These are phyloP conservation scores for Aspergillus taichungensis DNA, from an alignment of 495 filamentous ascomycete genomes.

Conservation along the genomic window DNA sequence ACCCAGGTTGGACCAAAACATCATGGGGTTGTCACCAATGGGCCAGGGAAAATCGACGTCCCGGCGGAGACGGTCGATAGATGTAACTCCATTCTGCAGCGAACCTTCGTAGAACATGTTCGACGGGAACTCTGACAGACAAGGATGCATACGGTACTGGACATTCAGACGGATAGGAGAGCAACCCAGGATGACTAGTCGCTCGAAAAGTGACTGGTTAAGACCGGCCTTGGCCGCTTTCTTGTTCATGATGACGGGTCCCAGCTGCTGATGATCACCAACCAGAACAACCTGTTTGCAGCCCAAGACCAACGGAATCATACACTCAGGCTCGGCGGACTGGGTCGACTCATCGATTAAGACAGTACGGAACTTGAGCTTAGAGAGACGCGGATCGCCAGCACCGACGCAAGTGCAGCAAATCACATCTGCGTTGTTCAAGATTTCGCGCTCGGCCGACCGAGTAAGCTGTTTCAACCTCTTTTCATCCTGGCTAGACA, in stretches of 20 bases:
- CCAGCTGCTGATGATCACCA: constrained; percentile 96
- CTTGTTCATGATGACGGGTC: constrained; percentile 99
- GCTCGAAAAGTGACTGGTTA: constrained; percentile 96
- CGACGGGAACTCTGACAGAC: constrained; percentile 93
- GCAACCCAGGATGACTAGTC: constrained; percentile 87
- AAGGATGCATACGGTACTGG: constrained; percentile 99
- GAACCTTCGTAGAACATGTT: constrained; percentile 99
- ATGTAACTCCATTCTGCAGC: constrained; percentile 93
- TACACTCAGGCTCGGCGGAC: constrained; percentile 97
- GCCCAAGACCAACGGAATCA: constrained; percentile 95
- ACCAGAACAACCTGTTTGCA: constrained; percentile 98
- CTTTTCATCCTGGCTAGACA: constrained; percentile 96
- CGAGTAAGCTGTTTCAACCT: constrained; percentile 93
- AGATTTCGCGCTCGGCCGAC: constrained; percentile 87
- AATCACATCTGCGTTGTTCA: constrained; percentile 94
- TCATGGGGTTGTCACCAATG: constrained; percentile 90
- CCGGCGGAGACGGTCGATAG: constrained; percentile 73
- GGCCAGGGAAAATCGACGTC: constrained; percentile 99
- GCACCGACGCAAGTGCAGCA: constrained; percentile 99
- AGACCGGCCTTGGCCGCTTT: constrained; percentile 96
- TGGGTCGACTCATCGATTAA: constrained; percentile 98
- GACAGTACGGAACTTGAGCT: constrained; percentile 96
- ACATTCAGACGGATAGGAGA: constrained; percentile 90
- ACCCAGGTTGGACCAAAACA: constrained; percentile 99
- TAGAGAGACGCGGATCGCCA: constrained; percentile 87